These are phyloP conservation scores for Penicilliopsis zonata DNA, from an alignment of 495 filamentous ascomycete species.

Conservation along the genomic window DNA sequence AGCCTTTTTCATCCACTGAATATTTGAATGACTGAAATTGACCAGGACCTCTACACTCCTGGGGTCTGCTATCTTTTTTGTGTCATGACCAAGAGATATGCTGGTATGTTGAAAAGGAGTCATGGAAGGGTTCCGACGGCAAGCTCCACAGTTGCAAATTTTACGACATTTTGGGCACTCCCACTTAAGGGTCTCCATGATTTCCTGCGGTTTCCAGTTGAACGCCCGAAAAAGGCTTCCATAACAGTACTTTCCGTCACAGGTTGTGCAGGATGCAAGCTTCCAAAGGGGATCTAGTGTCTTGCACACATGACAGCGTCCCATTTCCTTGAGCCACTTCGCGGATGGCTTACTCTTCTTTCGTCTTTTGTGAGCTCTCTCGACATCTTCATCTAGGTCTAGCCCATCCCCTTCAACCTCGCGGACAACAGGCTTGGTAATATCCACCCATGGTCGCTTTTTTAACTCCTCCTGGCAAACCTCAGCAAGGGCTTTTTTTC, in stretches of 20 bases:
- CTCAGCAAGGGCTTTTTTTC: slow-evolving; percentile 72
- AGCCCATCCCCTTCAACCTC: slow-evolving; percentile 5
- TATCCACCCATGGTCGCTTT: slow-evolving; percentile 52
- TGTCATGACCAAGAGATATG: slow-evolving; percentile 81
- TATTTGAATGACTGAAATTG: slow-evolving; percentile 73
- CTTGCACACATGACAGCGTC: slow-evolving; percentile 69
- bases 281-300: slow-evolving; percentile 68
- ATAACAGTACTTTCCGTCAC: slow-evolving; percentile 69
- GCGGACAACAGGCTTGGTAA: slow-evolving; percentile 27
- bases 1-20: slow-evolving; percentile 58
- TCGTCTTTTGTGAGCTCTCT: slow-evolving; percentile 33
- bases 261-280: slow-evolving; percentile 63
- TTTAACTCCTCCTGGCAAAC: slow-evolving; percentile 82
- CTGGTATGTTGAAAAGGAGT: slow-evolving; percentile 70
- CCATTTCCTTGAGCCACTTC: slow-evolving; percentile 32
- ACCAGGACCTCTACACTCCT: slow-evolving; percentile 80
- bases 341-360: slow-evolving; percentile 26
- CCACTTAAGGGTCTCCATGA: slow-evolving; percentile 72
- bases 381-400: slow-evolving; percentile 13
- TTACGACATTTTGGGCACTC: slow-evolving; percentile 74
- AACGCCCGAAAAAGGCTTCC: slow-evolving; percentile 81
- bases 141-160: slow-evolving; percentile 74
- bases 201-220: slow-evolving; percentile 66
- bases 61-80: slow-evolving; percentile 73
- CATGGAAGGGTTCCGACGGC: slow-evolving; percentile 46